A percentile compares a stretch with the other conserved stretches of the same genome.
Conservation (phyloP, 139 green algal species). For the Gonium pectorale region DNA sequence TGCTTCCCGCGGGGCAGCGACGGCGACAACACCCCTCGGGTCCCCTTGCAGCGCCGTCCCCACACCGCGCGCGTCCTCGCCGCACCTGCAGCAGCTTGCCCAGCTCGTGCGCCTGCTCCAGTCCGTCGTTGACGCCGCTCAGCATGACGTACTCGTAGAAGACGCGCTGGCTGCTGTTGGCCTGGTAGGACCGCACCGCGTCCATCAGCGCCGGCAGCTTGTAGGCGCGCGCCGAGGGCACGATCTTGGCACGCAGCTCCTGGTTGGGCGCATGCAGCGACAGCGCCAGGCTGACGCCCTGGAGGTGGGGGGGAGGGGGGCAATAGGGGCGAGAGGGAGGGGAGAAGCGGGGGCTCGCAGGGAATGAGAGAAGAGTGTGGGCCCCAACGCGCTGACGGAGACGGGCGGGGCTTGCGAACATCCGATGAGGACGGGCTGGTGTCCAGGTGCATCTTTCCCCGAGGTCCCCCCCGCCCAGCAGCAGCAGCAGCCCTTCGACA, state of each 20-base stretch:
- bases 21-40: no score
- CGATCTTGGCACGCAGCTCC: conserved; percentile 86
- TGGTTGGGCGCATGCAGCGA: conserved; percentile 94
- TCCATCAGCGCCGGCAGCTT: conserved; percentile 86
- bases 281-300: conserved; percentile 91
- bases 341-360: not conserved
- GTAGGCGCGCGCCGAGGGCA: conserved; percentile 92
- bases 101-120: conserved; percentile 84
- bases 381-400: no score
- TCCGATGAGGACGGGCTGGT: no score
- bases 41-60: not conserved
- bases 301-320: not conserved
- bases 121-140: conserved; percentile 84
- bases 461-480: no score
- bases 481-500: no score
- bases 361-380: no score
- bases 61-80: not conserved
- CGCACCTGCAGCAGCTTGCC: conserved; percentile 71
- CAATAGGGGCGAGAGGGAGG: not conserved
- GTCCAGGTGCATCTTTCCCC: no score
- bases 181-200: conserved; percentile 84
- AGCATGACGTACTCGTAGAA: conserved; percentile 98
- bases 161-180: conserved; percentile 65
- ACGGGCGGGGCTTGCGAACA: no score
- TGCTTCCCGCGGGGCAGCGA: no score